A percentile compares a stretch with the other conserved stretches of the same genome.
Evolutionary conservation across 139 green algal species (phyloP).

Genomic region (Chlamydomonas sp.): DNA sequence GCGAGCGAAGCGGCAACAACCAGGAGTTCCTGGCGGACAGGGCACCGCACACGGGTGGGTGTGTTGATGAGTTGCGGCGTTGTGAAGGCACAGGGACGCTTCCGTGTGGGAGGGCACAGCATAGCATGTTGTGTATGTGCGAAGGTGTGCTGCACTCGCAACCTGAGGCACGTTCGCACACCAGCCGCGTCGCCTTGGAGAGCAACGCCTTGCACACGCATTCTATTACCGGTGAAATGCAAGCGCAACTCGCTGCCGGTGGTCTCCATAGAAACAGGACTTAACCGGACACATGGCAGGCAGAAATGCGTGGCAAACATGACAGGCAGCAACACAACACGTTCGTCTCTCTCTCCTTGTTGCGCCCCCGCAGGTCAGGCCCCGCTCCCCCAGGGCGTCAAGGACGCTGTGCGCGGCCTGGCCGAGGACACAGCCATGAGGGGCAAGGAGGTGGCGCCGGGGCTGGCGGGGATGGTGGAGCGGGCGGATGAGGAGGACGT

Average conservation of each 20-base stretch:
- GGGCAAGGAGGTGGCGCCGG: not conserved
- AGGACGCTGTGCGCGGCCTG: slow-evolving; percentile 1
- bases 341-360: not conserved
- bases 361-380: slow-evolving; percentile 7
- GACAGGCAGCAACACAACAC: too few relatives aligned
- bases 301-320: too few relatives aligned
- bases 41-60: slow-evolving; percentile 14
- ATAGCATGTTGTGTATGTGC: not conserved
- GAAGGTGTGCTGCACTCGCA: not conserved
- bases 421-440: not conserved
- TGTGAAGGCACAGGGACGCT: not conserved
- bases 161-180: not conserved
- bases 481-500: slow-evolving; percentile 22
- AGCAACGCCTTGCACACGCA: not conserved
- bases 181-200: not conserved
- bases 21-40: not conserved
- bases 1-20: slow-evolving; percentile 17
- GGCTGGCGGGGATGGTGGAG: not conserved
- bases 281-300: too few relatives aligned
- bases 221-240: not conserved
- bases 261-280: too few relatives aligned
- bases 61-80: not conserved
- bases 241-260: too few relatives aligned
- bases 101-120: not conserved
- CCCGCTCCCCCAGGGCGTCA: slow-evolving; percentile 9